Evolutionary conservation across 2,329 filamentous ascomycete genomes (phyloP), one percentile per base, ranked within the genome.

Genomic region (Karstenula rhodostoma): DNA sequence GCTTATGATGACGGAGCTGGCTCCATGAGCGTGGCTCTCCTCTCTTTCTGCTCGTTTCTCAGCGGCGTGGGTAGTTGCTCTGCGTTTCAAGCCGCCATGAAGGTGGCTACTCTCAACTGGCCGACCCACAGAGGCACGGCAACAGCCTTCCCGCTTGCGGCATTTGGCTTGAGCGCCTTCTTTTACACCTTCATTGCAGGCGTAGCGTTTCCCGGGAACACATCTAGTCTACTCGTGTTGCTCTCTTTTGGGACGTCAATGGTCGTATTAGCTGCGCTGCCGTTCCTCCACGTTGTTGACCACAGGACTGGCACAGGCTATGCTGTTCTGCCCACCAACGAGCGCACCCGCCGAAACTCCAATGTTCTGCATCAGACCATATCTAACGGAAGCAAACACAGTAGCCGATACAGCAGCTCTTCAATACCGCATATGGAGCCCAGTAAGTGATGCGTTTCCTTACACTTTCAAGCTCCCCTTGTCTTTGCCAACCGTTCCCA

Each of bases 91-190:
- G 93, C 92, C 29, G 86, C 94, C 9, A 88, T 99, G 73, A 99
- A 99, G 77, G 83, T 82, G 74, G 94, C 91, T 52, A 94, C 94
- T 10, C 85, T 95, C 66, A 97, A 97, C 79, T 97, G 94, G 88
- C 94, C 94, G 13, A 87, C 90, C 60, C 90, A 96, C 75, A 88
- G 95, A 65, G 95, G 95, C 57, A 97, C 94, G 3, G 95, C 95
- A 6, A 98, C 95, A 6, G 94, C 94, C 1, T 95, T 98, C 70
- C 94, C 95, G 6, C 80, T 98, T 58, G 92, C 95, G 58, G 94
- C 92, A 3, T 98, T 98, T 74, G 95, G 95, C 3, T 81, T 99
- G 59, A 97, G 94, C 75, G 95, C 95, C 57, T 95, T 99, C 80
- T 96, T 98, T 82, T 99, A 97, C 80, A 94, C 95, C 0, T 84